phyloP scores from a whole-genome alignment of 2,329 filamentous ascomycete species.

The Monosporascus sp. region DNA sequence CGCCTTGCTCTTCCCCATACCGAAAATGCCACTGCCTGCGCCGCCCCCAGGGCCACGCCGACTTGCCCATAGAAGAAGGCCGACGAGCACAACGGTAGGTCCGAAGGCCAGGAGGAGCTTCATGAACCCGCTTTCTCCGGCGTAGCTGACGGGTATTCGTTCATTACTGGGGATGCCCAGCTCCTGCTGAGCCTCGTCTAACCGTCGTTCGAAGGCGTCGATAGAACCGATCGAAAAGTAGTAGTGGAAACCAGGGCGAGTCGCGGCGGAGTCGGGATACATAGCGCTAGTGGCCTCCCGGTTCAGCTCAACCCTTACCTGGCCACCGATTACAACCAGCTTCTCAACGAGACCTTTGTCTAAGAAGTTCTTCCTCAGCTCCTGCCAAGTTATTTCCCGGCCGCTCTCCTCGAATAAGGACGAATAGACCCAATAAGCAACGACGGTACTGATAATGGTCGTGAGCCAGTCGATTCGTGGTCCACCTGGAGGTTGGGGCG shows the following conservation, averaged over 20 bases:
- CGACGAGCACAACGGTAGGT: constrained; percentile 81
- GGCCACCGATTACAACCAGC: constrained; percentile 72
- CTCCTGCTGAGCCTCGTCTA: constrained; percentile 84
- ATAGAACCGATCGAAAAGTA: constrained; percentile 95
- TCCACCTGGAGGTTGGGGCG: constrained; percentile 2
- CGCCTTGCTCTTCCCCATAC: constrained; percentile 90
- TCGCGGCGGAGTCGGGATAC: constrained; percentile 69
- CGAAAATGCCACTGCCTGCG: constrained; percentile 78
- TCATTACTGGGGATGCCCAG: constrained; percentile 81
- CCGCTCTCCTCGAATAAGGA: constrained; percentile 38
- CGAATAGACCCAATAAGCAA: constrained; percentile 41
- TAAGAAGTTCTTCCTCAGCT: constrained; percentile 87
- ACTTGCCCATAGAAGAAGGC: constrained; percentile 73
- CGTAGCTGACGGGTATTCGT: constrained; percentile 88
- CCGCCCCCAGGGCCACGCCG: constrained; percentile 63
- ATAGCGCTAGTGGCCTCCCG: constrained; percentile 65
- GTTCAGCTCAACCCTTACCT: constrained; percentile 76
- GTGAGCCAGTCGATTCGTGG: constrained; percentile 30
- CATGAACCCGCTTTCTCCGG: constrained; percentile 67
- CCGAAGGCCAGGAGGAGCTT: constrained; percentile 73
- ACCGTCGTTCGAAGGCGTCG: constrained; percentile 82
- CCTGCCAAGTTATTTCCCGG: constrained; percentile 93
- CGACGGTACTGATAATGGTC: constrained; percentile 46
- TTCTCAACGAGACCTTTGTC: constrained; percentile 96
- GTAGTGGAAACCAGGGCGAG: constrained; percentile 69